Conservation (phyloP, 331 rosid genomes). For the Quercus tomentella region DNA sequence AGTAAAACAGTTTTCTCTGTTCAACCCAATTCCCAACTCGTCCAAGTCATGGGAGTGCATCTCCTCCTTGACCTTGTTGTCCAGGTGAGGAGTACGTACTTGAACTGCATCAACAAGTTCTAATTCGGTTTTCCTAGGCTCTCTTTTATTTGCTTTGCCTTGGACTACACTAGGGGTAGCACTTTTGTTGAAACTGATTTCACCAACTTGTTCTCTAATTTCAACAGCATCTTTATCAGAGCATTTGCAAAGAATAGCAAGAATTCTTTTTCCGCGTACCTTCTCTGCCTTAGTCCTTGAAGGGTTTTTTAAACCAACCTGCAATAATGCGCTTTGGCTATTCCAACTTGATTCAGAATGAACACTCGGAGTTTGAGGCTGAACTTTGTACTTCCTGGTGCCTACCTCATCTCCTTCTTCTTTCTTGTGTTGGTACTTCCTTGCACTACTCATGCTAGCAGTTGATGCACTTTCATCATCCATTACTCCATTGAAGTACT, state of each 20-base stretch:
- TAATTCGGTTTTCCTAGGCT: slow-evolving; percentile 20
- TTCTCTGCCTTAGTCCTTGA: slow-evolving; percentile 20
- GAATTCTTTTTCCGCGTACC: slow-evolving; percentile 41
- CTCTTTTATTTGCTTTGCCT: slow-evolving; percentile 26
- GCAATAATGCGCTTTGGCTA: slow-evolving; percentile 64
- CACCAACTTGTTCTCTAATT: slow-evolving; percentile 38
- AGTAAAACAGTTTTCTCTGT: slow-evolving; percentile 22
- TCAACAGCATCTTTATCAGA: slow-evolving; percentile 66
- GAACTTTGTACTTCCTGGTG: slow-evolving; percentile 24
- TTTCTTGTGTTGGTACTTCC: slow-evolving; percentile 24
- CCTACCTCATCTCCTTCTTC: slow-evolving; percentile 16
- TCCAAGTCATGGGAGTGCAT: slow-evolving; percentile 27
- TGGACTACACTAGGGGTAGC: slow-evolving; percentile 10
- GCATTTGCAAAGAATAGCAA: slow-evolving; percentile 59
- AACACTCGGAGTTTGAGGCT: slow-evolving; percentile 61
- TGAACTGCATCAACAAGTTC: slow-evolving; percentile 23
- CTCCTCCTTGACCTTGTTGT: slow-evolving; percentile 26
- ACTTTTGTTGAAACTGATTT: slow-evolving; percentile 42
- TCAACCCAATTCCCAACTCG: slow-evolving; percentile 24
- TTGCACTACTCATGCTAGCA: slow-evolving; percentile 23
- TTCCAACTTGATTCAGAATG: slow-evolving; percentile 77
- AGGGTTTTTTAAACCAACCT: slow-evolving; percentile 23
- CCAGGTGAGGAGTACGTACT: slow-evolving; percentile 21
- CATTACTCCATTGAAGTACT: slow-evolving; percentile 81
- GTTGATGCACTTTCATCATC: slow-evolving; percentile 27